These are phyloP conservation scores for Microbotryomycetes sp. DNA, from an alignment of 1,284 basidiomycete species.

Conservation along the genomic window DNA sequence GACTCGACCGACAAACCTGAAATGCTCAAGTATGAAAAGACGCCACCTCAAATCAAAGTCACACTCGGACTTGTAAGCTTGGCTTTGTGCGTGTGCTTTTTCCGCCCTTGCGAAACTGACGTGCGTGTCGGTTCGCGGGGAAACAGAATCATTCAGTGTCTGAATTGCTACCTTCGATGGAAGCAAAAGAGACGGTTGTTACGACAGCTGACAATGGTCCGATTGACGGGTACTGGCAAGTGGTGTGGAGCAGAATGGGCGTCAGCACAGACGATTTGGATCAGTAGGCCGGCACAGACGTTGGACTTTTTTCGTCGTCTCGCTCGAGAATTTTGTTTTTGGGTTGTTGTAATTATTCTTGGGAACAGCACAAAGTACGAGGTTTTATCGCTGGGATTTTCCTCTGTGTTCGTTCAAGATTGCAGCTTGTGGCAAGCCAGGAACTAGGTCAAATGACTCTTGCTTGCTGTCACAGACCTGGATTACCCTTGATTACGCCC, in stretches of 20 bases:
- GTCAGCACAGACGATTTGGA: slow-evolving; percentile 11
- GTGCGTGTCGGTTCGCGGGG: background rate
- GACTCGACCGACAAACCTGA: slow-evolving; percentile 2
- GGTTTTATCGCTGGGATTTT: too few relatives aligned
- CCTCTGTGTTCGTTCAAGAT: too few relatives aligned
- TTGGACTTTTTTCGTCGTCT: too few relatives aligned
- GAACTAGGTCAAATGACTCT: too few relatives aligned
- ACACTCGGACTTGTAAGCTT: slow-evolving; percentile 51
- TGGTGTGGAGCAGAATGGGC: slow-evolving; percentile 26
- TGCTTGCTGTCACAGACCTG: too few relatives aligned
- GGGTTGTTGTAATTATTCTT: background rate
- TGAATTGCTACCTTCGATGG: slow-evolving; percentile 19
- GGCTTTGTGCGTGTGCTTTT: background rate
- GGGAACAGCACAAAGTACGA: background rate
- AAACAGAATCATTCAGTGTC: slow-evolving; percentile 22
- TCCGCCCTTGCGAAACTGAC: background rate
- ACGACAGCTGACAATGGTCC: slow-evolving; percentile 11
- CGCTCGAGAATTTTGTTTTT: too few relatives aligned
- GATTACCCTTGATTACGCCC: too few relatives aligned
- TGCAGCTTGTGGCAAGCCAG: too few relatives aligned
- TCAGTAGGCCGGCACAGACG: too few relatives aligned
- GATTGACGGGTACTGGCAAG: slow-evolving; percentile 25
- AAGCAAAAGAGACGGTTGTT: slow-evolving; percentile 18
- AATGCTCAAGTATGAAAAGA: slow-evolving; percentile 53
- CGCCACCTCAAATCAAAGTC: slow-evolving; percentile 59